Evolutionary conservation across 495 filamentous ascomycete species (phyloP).

Genomic region (Podospora sp.): DNA sequence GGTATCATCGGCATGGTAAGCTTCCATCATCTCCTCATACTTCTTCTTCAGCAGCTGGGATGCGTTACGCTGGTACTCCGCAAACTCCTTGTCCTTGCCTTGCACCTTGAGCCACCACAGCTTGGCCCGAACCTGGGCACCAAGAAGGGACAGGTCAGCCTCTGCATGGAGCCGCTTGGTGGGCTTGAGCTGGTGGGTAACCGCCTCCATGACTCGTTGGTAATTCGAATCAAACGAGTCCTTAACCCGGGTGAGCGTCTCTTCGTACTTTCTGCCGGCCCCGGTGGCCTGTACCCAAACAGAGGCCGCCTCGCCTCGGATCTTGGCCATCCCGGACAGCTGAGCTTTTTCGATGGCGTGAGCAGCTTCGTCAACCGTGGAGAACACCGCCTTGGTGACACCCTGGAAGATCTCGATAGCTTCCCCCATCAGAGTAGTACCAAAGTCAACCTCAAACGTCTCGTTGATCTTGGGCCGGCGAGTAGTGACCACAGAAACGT

Average conservation of each 20-base stretch:
- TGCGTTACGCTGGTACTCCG: slow-evolving; percentile 45
- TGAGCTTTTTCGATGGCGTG: background rate
- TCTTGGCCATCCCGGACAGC: slow-evolving; percentile 35
- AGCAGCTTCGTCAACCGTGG: slow-evolving; percentile 39
- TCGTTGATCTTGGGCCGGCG: slow-evolving; percentile 50
- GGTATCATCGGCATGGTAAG: background rate
- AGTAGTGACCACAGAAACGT: slow-evolving; percentile 47
- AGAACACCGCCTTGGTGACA: slow-evolving; percentile 38
- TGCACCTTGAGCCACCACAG: slow-evolving; percentile 52
- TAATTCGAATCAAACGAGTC: slow-evolving; percentile 27
- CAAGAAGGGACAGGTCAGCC: slow-evolving; percentile 38
- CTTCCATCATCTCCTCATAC: slow-evolving; percentile 24
- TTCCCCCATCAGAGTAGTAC: slow-evolving; percentile 39
- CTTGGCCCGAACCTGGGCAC: slow-evolving; percentile 47
- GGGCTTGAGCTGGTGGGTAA: slow-evolving; percentile 29
- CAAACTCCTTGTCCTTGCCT: slow-evolving; percentile 45
- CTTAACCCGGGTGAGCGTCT: slow-evolving; percentile 30
- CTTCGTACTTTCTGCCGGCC: slow-evolving; percentile 26
- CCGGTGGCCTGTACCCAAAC: slow-evolving; percentile 35
- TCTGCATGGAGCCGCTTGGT: slow-evolving; percentile 36
- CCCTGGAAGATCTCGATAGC: slow-evolving; percentile 42
- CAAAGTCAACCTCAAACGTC: slow-evolving; percentile 49
- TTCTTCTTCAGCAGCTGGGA: slow-evolving; percentile 37
- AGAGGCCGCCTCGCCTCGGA: slow-evolving; percentile 37
- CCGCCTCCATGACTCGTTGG: slow-evolving; percentile 17